A percentile compares a stretch with the other conserved stretches of the same genome.
Conservation (phyloP, 768 basidiomycete species). For the Rhodotorula paludigena region DNA sequence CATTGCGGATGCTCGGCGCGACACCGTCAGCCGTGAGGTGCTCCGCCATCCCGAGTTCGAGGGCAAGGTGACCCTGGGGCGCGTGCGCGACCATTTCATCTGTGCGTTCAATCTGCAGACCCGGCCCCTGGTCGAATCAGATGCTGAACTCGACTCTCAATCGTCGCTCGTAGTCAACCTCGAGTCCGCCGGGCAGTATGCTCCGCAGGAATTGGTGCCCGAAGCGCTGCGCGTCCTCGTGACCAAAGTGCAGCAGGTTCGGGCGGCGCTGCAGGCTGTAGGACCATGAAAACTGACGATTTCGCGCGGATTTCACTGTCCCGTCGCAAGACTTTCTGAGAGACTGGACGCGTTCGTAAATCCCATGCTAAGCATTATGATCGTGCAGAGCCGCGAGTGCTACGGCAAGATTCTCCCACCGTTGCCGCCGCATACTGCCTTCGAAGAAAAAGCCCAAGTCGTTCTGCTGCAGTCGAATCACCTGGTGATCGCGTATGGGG, state of each 20-base stretch:
- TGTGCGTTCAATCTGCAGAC: conserved; percentile 56
- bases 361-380: too few species aligned
- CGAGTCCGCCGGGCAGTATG: conserved; percentile 84
- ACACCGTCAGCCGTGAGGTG: conserved; percentile 87
- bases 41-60: conserved; percentile 85
- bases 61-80: conserved; percentile 70
- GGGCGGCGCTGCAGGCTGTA: background rate
- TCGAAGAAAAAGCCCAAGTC: too few species aligned
- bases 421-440: too few species aligned
- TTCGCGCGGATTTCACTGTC: too few species aligned
- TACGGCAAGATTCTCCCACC: too few species aligned
- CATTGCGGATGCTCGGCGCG: conserved; percentile 61
- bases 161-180: conserved; percentile 61
- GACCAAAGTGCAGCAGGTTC: conserved; percentile 57
- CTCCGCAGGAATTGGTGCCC: conserved; percentile 72
- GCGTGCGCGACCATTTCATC: conserved; percentile 86
- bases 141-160: background rate
- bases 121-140: background rate
- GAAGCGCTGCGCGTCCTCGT: conserved; percentile 79
- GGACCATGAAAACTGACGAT: background rate
- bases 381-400: background rate
- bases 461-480: too few species aligned
- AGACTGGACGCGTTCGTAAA: too few species aligned
- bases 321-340: too few species aligned
- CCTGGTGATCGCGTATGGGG: too few species aligned